These are phyloP conservation scores for Balamuthia mandrillaris DNA, from an alignment of 208 protist genomes.

Conservation along the genomic window DNA sequence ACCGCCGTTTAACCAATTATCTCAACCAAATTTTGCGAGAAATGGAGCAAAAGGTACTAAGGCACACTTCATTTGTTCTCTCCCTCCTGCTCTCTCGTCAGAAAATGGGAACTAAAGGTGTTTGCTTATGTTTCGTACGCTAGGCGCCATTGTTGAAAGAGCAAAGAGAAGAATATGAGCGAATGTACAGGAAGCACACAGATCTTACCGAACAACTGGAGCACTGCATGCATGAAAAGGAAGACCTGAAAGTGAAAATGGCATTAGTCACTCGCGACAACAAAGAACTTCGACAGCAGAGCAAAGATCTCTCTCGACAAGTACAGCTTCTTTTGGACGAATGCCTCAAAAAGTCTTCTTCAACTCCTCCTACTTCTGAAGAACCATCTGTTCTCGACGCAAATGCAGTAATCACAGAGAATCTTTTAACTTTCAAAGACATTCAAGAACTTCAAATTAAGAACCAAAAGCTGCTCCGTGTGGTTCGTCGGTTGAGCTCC, in stretches of 20 bases:
- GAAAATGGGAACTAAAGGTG: too few species aligned
- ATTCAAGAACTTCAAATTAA: constrained; percentile 1
- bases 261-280: background rate
- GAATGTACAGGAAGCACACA: background rate
- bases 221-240: background rate
- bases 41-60: background rate
- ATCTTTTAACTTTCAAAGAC: background rate
- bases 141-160: constrained; percentile 4
- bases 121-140: too few species aligned
- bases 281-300: background rate
- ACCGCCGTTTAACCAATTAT: background rate
- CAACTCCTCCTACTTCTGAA: background rate
- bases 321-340: background rate
- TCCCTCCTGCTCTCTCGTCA: background rate
- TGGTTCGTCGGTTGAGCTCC: background rate
- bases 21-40: background rate
- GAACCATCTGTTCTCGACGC: background rate
- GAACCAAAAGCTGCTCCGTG: background rate
- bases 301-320: background rate
- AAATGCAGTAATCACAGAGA: background rate
- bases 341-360: background rate
- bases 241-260: background rate
- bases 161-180: background rate
- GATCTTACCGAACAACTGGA: background rate
- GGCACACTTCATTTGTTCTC: too few species aligned